Percentiles rank a stretch among this genome's conserved stretches.
Evolutionary conservation across 345 rosid species (phyloP).

Genomic region (Trapa incisa): DNA sequence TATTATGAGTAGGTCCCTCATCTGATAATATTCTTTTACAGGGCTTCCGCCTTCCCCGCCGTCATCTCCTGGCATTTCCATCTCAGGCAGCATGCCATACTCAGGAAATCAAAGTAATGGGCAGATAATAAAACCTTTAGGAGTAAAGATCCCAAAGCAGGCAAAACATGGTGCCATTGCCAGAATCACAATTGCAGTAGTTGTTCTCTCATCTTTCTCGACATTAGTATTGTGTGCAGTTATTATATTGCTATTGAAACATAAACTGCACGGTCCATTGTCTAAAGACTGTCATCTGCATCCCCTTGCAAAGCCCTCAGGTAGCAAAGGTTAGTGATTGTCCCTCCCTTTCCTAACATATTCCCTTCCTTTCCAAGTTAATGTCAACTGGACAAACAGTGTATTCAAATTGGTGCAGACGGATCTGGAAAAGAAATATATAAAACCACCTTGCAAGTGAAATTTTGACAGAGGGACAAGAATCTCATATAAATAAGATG

Average conservation of each 20-base stretch:
- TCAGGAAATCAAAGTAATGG: slow-evolving; percentile 22
- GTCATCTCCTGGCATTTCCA: slow-evolving; percentile 22
- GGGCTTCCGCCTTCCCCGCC: slow-evolving; percentile 69
- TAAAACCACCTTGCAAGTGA: no score
- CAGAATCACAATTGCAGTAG: slow-evolving; percentile 30
- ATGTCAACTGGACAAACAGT: no score
- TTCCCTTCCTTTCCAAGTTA: background rate
- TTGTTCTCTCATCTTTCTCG: slow-evolving; percentile 37
- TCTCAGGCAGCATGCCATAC: slow-evolving; percentile 24
- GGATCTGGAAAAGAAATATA: no score
- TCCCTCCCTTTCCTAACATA: background rate
- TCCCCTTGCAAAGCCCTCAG: slow-evolving; percentile 27
- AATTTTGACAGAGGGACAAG: no score
- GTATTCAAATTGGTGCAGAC: no score
- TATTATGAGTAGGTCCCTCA: background rate
- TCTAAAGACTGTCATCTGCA: slow-evolving; percentile 14
- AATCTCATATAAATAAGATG: no score
- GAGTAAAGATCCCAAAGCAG: slow-evolving; percentile 33
- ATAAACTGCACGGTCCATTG: slow-evolving; percentile 14
- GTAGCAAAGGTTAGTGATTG: slow-evolving; percentile 12
- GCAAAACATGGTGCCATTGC: slow-evolving; percentile 21
- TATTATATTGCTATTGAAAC: slow-evolving; percentile 23
- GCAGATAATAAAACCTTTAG: slow-evolving; percentile 38
- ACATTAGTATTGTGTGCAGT: slow-evolving; percentile 27
- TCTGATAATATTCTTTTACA: background rate